Percentiles rank a stretch among this genome's conserved stretches.
phyloP scores from a whole-genome alignment of 768 basidiomycete species.

The Kwoniella pini region DNA sequence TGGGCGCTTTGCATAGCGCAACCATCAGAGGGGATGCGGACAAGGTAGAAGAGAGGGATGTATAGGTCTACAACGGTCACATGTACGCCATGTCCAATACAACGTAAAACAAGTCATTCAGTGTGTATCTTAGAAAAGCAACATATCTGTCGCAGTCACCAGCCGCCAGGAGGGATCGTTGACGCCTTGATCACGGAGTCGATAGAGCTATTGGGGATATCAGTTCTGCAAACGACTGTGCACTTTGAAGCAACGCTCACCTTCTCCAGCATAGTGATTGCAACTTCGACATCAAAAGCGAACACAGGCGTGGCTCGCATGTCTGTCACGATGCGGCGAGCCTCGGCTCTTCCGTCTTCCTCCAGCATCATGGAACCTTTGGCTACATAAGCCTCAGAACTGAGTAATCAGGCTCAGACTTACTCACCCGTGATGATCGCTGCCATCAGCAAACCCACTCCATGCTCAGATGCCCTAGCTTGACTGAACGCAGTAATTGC shows the following conservation, averaged over 20 bases:
- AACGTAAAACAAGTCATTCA: no score
- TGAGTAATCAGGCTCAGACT: background rate
- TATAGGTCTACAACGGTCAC: no score
- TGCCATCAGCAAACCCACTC: constrained; percentile 14
- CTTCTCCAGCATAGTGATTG: constrained; percentile 5
- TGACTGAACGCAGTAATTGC: constrained; percentile 9
- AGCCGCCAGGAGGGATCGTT: constrained; percentile 14
- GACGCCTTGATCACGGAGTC: constrained; percentile 11
- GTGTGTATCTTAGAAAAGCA: background rate
- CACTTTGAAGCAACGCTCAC: background rate
- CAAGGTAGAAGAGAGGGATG: no score
- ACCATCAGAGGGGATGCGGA: no score
- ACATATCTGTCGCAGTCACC: background rate
- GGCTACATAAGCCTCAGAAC: no score
- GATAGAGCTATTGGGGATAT: constrained; percentile 11
- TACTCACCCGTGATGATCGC: constrained; percentile 17
- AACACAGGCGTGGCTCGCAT: constrained; percentile 4
- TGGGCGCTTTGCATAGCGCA: no score
- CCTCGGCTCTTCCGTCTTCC: background rate
- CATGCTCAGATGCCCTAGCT: background rate
- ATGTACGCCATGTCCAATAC: no score
- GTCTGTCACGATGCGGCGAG: background rate
- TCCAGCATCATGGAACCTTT: constrained; percentile 20
- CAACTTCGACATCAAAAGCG: constrained; percentile 21
- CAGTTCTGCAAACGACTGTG: background rate